phyloP scores from a whole-genome alignment of 331 rosid genomes.

The Erythrophleum ivorense region DNA sequence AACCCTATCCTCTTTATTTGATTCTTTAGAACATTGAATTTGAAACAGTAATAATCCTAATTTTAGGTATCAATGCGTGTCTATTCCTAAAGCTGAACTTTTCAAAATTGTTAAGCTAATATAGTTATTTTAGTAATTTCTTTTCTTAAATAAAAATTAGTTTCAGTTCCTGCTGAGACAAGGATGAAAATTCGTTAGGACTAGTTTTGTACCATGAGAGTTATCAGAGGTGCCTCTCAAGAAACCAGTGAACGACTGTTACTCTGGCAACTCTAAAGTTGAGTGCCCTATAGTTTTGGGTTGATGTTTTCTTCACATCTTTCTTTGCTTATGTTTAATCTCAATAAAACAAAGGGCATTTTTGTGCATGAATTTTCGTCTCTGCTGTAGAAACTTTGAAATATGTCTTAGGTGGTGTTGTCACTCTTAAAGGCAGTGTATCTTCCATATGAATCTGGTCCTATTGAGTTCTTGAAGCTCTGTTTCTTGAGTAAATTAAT shows the following conservation, averaged over 20 bases:
- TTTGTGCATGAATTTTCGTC: neutral
- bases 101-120: neutral
- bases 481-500: neutral
- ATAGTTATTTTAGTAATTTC: neutral
- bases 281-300: neutral
- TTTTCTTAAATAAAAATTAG: no score
- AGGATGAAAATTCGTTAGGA: neutral
- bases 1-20: constrained; percentile 33
- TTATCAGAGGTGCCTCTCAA: neutral
- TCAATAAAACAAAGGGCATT: neutral
- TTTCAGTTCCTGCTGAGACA: neutral
- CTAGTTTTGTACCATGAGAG: neutral
- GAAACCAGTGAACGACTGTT: neutral
- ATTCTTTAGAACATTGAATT: neutral
- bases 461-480: neutral
- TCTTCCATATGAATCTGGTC: neutral
- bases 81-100: neutral
- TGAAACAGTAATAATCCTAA: neutral
- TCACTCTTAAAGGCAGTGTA: neutral
- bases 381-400: neutral
- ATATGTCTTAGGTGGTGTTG: neutral
- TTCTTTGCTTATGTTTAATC: neutral
- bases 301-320: neutral
- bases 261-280: neutral
- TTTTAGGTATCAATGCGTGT: neutral